Base-by-base conservation (phyloP, 768 basidiomycete species). In the Lactifluus hygrophoroides region DNA sequence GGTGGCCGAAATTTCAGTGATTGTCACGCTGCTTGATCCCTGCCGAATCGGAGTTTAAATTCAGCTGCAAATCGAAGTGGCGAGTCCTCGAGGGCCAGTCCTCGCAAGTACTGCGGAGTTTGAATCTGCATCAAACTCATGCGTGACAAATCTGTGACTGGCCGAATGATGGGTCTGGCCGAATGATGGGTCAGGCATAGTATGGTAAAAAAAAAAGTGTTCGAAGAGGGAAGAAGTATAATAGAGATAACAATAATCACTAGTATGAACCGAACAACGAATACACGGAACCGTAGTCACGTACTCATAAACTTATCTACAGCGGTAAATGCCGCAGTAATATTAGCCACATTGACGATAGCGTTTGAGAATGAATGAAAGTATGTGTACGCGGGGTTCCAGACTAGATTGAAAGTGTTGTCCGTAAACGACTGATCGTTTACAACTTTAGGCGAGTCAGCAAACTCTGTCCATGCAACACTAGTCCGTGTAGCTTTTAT, bases 381-480 rank as follows among this genome's bases (percentile, higher is more conserved):
- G 54, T 53, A 69, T 28, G 63, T 52, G 44, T 76, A 68, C 35
- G 77, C 78, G 32, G 75, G 76, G 23, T 64, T 66, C 82, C 81
- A 85, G 16, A 81, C 78, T 23, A 64, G 48, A 52, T 79, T 78
- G 64, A 85, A 80, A 13, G 66, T 65, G 1, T 49, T 47, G 63
- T 81, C 73, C 16, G 69, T 71, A 50, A 78, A 69, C n/a, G 76
- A 73, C 23, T 64, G 68, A 67, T 86, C 84, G 17, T 71, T 72
- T 44, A 82, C 80, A 44, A 83, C 74, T 50, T 72, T 64, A 30
- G 78, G 71, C 17, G 82, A 78, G 17, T 76, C 72, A 8, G 80
- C 72, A 55, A 73, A 74, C 57, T 83, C 73, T 3, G 83, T 71
- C 84, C 84, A 86, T 23, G 72, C 65, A 35, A 84, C 70, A 19